These are phyloP conservation scores for Solanum lycopersicoides DNA, from an alignment of 257 asterid genomes.

Conservation along the genomic window DNA sequence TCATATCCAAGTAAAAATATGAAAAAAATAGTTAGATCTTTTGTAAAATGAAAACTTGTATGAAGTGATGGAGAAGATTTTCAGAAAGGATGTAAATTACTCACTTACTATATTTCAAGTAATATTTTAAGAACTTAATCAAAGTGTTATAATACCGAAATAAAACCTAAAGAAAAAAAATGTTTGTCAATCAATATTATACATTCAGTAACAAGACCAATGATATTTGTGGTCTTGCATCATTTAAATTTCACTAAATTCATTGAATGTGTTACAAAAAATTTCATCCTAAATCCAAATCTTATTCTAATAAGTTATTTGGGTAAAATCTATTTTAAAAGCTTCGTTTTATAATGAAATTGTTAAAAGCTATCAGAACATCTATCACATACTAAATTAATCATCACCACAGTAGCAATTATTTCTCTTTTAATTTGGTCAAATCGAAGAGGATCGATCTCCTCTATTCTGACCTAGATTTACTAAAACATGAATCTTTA, in stretches of 20 bases:
- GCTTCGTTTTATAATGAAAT: background rate
- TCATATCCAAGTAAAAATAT: background rate
- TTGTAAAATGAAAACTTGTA: background rate
- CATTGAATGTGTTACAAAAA: background rate
- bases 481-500: too few species aligned
- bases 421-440: too few species aligned
- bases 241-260: background rate
- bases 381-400: background rate
- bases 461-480: too few species aligned
- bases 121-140: background rate
- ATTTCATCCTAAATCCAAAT: background rate
- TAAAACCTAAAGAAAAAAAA: background rate
- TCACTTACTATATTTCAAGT: background rate
- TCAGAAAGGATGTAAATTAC: background rate
- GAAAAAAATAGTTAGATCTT: background rate
- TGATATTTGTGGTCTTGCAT: background rate
- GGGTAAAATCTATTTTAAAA: background rate
- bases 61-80: background rate
- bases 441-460: too few species aligned
- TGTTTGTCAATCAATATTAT: background rate
- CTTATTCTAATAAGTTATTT: background rate
- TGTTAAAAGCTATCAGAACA: background rate
- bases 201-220: background rate
- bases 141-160: background rate
- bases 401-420: too few species aligned